Percentiles rank a stretch among this genome's conserved stretches.
Evolutionary conservation across 352 stramenopile genomes (phyloP).

Genomic region (Globisporangium orthogonon): DNA sequence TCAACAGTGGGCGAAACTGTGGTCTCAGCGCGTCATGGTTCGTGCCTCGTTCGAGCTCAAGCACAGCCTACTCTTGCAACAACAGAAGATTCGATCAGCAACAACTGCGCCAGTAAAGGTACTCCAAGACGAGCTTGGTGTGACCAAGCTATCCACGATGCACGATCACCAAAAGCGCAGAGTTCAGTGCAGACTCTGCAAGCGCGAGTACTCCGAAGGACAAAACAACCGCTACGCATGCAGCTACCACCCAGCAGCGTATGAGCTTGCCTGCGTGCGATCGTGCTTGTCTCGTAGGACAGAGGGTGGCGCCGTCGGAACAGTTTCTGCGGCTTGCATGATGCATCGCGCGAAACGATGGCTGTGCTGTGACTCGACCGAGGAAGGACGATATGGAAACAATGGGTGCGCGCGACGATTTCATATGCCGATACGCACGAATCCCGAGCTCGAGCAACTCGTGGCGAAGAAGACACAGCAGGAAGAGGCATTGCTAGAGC

Average conservation of each 20-base stretch:
- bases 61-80: constrained; percentile 48
- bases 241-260: constrained; percentile 49
- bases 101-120: not conserved
- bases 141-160: constrained; percentile 40
- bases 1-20: constrained; percentile 53
- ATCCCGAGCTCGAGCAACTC: constrained; percentile 30
- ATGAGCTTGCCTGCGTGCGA: constrained; percentile 56
- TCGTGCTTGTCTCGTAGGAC: constrained; percentile 39
- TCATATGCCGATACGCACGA: constrained; percentile 46
- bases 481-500: constrained; percentile 34
- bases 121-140: not conserved
- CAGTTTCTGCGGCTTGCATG: constrained; percentile 42
- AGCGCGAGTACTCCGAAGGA: constrained; percentile 57
- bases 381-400: constrained; percentile 59
- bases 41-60: constrained; percentile 64
- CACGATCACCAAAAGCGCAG: constrained; percentile 52
- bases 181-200: constrained; percentile 56
- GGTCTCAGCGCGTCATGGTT: constrained; percentile 45
- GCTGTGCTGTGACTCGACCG: constrained; percentile 70
- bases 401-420: constrained; percentile 52
- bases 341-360: constrained; percentile 63
- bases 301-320: not conserved
- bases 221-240: constrained; percentile 68
- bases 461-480: constrained; percentile 33
- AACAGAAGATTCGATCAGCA: constrained; percentile 28